These are phyloP conservation scores for Clarireedia homoeocarpa DNA, from an alignment of 2,329 filamentous ascomycete genomes.

Conservation along the genomic window DNA sequence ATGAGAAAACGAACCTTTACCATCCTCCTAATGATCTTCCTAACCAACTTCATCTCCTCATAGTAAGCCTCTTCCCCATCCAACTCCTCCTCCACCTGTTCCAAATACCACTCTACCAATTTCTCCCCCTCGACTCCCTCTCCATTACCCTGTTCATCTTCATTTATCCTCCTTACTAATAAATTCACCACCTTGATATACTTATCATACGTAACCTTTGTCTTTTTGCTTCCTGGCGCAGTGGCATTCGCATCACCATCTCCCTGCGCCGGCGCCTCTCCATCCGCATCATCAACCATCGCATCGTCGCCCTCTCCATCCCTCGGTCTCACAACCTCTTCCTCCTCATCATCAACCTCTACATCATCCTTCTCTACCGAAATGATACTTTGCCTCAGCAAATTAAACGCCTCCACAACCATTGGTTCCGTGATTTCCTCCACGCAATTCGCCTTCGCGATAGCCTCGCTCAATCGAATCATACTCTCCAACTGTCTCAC, in stretches of 20 bases:
- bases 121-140: constrained; percentile 82
- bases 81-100: constrained; percentile 80
- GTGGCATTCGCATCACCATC: constrained; percentile 17
- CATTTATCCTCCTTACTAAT: constrained; percentile 73
- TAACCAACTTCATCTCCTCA: constrained; percentile 61
- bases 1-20: constrained; percentile 63
- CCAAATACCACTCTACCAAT: constrained; percentile 82
- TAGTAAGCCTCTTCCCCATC: constrained; percentile 75
- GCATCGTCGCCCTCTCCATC: constrained; percentile 42
- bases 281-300: constrained; percentile 36
- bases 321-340: constrained; percentile 31
- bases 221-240: constrained; percentile 42
- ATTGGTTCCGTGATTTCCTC: constrained; percentile 79
- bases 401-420: constrained; percentile 84
- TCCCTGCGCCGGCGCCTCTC: constrained; percentile 2
- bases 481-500: constrained; percentile 93
- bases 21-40: constrained; percentile 90
- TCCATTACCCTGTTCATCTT: constrained; percentile 66
- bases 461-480: constrained; percentile 94
- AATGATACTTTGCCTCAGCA: constrained; percentile 91
- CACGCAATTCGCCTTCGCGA: constrained; percentile 95
- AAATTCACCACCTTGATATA: constrained; percentile 86
- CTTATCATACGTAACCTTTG: constrained; percentile 91
- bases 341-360: constrained; percentile 67
- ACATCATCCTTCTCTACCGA: constrained; percentile 97